These are phyloP conservation scores for Cercospora sesami DNA, from an alignment of 2,329 filamentous ascomycete species.

Conservation along the genomic window DNA sequence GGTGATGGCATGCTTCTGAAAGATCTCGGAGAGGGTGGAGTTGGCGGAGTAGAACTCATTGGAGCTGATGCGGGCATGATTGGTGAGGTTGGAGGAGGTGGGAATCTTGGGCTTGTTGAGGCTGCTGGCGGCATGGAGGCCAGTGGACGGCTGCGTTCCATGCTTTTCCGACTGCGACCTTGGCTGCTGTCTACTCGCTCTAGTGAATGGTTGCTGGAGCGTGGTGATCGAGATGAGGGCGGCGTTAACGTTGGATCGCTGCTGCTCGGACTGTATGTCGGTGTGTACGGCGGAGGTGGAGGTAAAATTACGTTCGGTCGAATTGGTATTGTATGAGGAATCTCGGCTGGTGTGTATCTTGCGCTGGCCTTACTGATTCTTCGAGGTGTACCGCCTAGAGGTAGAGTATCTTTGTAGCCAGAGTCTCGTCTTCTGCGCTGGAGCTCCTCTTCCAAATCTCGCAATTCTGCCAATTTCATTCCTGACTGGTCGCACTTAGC, in stretches of 20 bases:
- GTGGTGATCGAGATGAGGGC: slow-evolving; percentile 10
- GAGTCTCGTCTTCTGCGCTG: slow-evolving; percentile 10
- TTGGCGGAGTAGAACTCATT: not conserved
- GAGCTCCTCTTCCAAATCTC: slow-evolving; percentile 26
- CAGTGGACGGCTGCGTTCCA: not conserved
- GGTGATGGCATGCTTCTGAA: slow-evolving; percentile 9
- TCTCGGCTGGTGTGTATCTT: slow-evolving; percentile 14
- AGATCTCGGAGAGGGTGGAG: not conserved
- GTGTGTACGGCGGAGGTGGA: slow-evolving; percentile 16
- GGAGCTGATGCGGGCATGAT: not conserved
- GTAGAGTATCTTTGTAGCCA: slow-evolving; percentile 14
- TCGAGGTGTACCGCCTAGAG: slow-evolving; percentile 19
- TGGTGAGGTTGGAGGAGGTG: not conserved
- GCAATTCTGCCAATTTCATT: slow-evolving; percentile 28
- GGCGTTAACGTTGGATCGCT: slow-evolving; percentile 10
- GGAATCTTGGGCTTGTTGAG: not conserved
- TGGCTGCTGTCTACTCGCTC: slow-evolving; percentile 13
- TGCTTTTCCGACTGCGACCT: slow-evolving; percentile 2
- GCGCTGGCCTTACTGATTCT: slow-evolving; percentile 15
- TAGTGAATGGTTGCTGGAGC: slow-evolving; percentile 14
- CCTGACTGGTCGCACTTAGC: slow-evolving; percentile 28
- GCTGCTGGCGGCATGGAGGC: not conserved
- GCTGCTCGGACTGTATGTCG: slow-evolving; percentile 2
- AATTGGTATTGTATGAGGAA: not conserved
- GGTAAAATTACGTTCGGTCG: not conserved